Conservation (phyloP, 1,139 yeast species). For the Zygotorulaspora mrakii region DNA sequence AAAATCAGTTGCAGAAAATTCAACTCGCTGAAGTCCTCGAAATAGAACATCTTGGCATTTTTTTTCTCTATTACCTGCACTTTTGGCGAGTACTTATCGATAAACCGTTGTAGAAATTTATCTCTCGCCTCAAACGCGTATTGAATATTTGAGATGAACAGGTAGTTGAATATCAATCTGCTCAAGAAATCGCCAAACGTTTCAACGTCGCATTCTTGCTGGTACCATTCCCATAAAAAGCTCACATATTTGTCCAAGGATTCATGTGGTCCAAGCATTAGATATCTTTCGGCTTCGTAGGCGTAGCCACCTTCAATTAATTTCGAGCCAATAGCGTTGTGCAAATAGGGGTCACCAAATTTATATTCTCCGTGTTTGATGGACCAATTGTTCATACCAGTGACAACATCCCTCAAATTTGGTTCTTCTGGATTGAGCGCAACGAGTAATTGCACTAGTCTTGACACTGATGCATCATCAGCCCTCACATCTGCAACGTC, state of each 20-base stretch:
- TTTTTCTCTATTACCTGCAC: conserved; percentile 25
- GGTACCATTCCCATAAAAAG: conserved; percentile 57
- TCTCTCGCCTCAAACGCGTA: conserved; percentile 47
- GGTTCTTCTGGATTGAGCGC: conserved; percentile 51
- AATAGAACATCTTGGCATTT: conserved; percentile 31
- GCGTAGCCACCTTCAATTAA: conserved; percentile 42
- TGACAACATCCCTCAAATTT: conserved; percentile 60
- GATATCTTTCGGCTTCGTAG: conserved; percentile 56
- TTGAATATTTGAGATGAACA: conserved; percentile 59
- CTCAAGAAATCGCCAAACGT: conserved; percentile 53
- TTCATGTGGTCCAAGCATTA: conserved; percentile 64
- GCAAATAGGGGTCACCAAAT: conserved; percentile 73
- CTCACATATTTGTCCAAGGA: conserved; percentile 53
- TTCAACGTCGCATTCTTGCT: conserved; percentile 33
- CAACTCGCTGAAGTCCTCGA: conserved; percentile 42
- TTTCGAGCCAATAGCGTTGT: conserved; percentile 69
- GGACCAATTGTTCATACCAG: conserved; percentile 66
- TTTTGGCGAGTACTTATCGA: conserved; percentile 28
- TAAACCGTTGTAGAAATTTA: conserved; percentile 39
- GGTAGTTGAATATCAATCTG: conserved; percentile 67
- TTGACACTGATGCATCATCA: conserved; percentile 43
- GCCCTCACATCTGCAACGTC: conserved; percentile 47
- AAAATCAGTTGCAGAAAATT: conserved; percentile 70
- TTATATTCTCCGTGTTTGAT: conserved; percentile 45
- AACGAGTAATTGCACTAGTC: conserved; percentile 36